These are phyloP conservation scores for Clitocybe nebularis DNA, from an alignment of 1,284 basidiomycete genomes.

Conservation along the genomic window DNA sequence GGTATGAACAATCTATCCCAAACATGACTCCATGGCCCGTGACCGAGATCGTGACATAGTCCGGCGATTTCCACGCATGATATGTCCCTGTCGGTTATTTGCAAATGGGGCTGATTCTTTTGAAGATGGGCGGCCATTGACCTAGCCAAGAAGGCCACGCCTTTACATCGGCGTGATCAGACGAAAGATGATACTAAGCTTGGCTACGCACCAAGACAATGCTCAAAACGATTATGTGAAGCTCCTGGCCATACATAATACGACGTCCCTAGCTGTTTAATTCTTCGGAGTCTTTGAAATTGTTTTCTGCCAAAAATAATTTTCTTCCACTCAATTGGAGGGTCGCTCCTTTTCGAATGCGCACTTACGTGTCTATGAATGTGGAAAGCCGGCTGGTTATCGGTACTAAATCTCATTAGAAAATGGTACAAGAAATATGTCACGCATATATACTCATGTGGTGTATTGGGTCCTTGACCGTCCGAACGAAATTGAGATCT, in stretches of 20 bases:
- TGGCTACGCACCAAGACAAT: constrained; percentile 57
- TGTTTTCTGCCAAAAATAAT: constrained; percentile 46
- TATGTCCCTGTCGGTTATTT: constrained; percentile 63
- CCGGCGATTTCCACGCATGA: constrained; percentile 68
- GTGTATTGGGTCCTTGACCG: constrained; percentile 20
- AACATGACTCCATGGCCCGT: constrained; percentile 74
- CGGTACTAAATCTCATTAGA: constrained; percentile 27
- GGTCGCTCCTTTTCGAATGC: too few relatives aligned
- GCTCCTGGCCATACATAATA: constrained; percentile 75
- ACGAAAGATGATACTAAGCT: neutral
- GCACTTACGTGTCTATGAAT: constrained; percentile 47
- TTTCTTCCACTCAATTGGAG: neutral
- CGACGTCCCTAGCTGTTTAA: constrained; percentile 76
- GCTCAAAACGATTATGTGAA: constrained; percentile 77
- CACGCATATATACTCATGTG: constrained; percentile 16
- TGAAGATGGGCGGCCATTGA: constrained; percentile 55
- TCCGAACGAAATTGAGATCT: neutral
- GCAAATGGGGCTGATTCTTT: constrained; percentile 55
- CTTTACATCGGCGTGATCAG: constrained; percentile 35
- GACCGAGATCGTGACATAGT: constrained; percentile 69
- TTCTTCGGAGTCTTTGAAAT: constrained; percentile 67
- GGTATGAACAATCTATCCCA: constrained; percentile 70
- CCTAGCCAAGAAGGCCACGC: constrained; percentile 68
- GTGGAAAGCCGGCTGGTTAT: constrained; percentile 30
- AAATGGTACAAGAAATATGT: too few relatives aligned